Conservation (phyloP, 2,329 filamentous ascomycete species). For the Dactylellina drechsleri region DNA sequence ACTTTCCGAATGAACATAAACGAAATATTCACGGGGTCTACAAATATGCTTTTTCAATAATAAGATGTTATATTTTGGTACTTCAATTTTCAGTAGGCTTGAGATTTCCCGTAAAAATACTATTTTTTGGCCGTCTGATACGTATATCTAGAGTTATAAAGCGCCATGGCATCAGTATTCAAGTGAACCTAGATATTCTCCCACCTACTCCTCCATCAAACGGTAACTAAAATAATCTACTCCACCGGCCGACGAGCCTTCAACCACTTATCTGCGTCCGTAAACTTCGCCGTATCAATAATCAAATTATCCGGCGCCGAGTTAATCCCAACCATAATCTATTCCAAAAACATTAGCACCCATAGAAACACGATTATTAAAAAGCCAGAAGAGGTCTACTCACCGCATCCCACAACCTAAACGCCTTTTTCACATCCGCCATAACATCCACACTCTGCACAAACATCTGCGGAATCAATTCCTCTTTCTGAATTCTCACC, state of each 20-base stretch:
- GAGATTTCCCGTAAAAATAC: too few species aligned
- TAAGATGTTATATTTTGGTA: too few species aligned
- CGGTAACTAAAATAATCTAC: neutral
- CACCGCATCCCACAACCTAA: constrained; percentile 74
- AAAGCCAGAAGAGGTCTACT: constrained; percentile 59
- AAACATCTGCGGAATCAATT: constrained; percentile 67
- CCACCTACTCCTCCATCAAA: too few species aligned
- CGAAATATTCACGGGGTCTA: too few species aligned
- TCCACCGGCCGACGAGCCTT: constrained; percentile 56
- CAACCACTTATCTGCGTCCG: constrained; percentile 71
- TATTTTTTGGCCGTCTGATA: neutral
- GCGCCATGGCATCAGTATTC: too few species aligned
- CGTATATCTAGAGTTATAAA: neutral
- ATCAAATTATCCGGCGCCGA: constrained; percentile 65
- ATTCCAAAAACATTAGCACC: constrained; percentile 17
- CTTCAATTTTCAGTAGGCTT: too few species aligned
- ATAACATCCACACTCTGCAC: constrained; percentile 66
- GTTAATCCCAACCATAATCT: constrained; percentile 71
- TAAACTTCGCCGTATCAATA: constrained; percentile 68
- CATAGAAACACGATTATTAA: constrained; percentile 38
- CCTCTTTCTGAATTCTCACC: constrained; percentile 68
- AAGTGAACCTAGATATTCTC: too few species aligned
- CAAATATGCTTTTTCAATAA: too few species aligned
- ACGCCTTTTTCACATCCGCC: constrained; percentile 70
- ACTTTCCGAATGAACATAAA: too few species aligned